Evolutionary conservation across 208 protist genomes (phyloP).

Genomic region (Strigomonas galati): DNA sequence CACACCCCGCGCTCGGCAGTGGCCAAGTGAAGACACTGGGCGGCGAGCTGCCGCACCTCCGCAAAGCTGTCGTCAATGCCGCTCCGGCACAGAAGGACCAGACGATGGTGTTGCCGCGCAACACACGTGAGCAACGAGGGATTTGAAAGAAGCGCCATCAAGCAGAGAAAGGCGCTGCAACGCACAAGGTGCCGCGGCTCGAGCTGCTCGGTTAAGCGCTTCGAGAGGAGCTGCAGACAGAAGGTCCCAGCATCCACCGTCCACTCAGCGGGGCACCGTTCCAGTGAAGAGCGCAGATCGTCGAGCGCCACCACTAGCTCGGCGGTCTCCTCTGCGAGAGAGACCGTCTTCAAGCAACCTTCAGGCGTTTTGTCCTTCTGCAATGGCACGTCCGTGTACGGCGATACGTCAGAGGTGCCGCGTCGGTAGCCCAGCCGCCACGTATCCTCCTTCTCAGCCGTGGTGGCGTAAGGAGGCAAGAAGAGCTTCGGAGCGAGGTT

Average conservation of each 20-base stretch:
- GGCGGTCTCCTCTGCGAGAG: too few relatives aligned
- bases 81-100: conserved; percentile 36
- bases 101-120: conserved; percentile 28
- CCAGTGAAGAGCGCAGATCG: too few relatives aligned
- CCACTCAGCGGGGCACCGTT: not conserved
- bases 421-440: not conserved
- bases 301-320: too few relatives aligned
- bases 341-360: too few relatives aligned
- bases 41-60: conserved; percentile 62
- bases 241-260: conserved; percentile 15
- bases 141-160: conserved; percentile 29
- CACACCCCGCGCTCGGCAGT: conserved; percentile 12
- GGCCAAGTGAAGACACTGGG: conserved; percentile 21
- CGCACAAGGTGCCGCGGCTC: conserved; percentile 46
- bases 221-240: conserved; percentile 28
- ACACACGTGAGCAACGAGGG: conserved; percentile 18
- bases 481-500: too few relatives aligned
- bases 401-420: too few relatives aligned
- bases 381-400: too few relatives aligned
- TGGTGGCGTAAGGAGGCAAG: too few relatives aligned
- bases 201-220: conserved; percentile 15
- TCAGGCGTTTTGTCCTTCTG: too few relatives aligned
- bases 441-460: not conserved
- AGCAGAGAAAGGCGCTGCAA: conserved; percentile 21
- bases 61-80: conserved; percentile 80